phyloP scores from a whole-genome alignment of 495 filamentous ascomycete species.

The Neurospora pannonica region DNA sequence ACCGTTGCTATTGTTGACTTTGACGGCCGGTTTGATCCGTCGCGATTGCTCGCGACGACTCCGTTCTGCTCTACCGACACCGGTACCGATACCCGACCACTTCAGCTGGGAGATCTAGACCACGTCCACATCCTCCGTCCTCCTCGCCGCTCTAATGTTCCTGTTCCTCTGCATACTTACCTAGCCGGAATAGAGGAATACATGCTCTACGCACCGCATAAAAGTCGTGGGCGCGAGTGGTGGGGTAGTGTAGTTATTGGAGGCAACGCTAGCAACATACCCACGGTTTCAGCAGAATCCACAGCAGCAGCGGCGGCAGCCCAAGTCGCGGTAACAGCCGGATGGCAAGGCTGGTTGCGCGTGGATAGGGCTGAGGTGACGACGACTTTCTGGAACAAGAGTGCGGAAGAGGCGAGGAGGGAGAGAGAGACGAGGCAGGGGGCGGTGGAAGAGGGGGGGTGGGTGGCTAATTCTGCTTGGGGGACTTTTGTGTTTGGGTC shows the following conservation, averaged over 20 bases:
- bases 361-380: slow-evolving; percentile 33
- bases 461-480: slow-evolving; percentile 19
- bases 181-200: slow-evolving; percentile 29
- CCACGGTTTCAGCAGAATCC: too few species aligned
- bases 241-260: slow-evolving; percentile 41
- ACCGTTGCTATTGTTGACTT: slow-evolving; percentile 64
- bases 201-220: slow-evolving; percentile 39
- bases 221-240: slow-evolving; percentile 37
- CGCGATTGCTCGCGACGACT: slow-evolving; percentile 34
- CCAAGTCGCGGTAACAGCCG: slow-evolving; percentile 23
- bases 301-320: slow-evolving; percentile 1
- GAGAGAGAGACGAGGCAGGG: slow-evolving; percentile 11
- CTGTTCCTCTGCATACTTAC: slow-evolving; percentile 6
- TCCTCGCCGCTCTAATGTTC: neutral
- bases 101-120: slow-evolving; percentile 15
- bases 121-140: slow-evolving; percentile 36
- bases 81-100: neutral
- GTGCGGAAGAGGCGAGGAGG: slow-evolving; percentile 12
- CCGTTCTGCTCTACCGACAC: neutral
- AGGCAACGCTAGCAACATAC: slow-evolving; percentile 7
- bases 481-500: slow-evolving; percentile 15
- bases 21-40: slow-evolving; percentile 55
- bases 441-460: slow-evolving; percentile 16
- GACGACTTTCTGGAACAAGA: slow-evolving; percentile 6
- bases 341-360: slow-evolving; percentile 40